A percentile compares a stretch with the other conserved stretches of the same genome.
Evolutionary conservation across 2,329 filamentous ascomycete species (phyloP).

Genomic region (Exophiala viscosa): DNA sequence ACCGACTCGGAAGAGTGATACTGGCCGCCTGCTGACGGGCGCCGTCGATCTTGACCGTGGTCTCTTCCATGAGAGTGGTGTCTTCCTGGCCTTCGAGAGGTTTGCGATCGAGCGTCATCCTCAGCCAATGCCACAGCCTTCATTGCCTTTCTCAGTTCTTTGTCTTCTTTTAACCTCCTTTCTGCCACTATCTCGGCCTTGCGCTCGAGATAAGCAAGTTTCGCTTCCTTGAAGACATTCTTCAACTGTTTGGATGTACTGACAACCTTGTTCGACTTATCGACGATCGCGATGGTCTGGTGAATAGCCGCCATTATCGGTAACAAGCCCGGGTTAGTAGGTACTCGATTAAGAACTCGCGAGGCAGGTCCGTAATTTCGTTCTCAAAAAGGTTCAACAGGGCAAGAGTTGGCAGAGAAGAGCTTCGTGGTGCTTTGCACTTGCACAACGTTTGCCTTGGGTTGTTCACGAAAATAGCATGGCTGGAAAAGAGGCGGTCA

Average conservation of each 20-base stretch:
- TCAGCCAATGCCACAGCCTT: constrained; percentile 48
- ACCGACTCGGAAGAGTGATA: constrained; percentile 15
- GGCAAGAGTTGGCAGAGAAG: too few species aligned
- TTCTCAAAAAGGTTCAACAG: too few species aligned
- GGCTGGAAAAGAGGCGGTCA: constrained; percentile 20
- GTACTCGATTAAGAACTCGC: too few species aligned
- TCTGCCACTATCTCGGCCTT: constrained; percentile 77
- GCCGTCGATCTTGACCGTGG: constrained; percentile 28
- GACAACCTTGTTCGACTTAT: constrained; percentile 86
- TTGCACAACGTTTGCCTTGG: not conserved
- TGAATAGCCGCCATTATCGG: constrained; percentile 39
- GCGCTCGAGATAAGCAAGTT: constrained; percentile 79
- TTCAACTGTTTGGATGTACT: constrained; percentile 87
- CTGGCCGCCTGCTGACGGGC: constrained; percentile 8
- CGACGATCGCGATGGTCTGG: constrained; percentile 84
- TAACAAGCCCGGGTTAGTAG: not conserved
- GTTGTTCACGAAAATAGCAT: constrained; percentile 18
- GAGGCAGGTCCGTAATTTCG: too few species aligned
- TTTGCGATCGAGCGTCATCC: constrained; percentile 41
- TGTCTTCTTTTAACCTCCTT: constrained; percentile 58
- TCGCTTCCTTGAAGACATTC: constrained; percentile 87
- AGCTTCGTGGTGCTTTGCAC: not conserved
- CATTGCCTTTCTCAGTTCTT: constrained; percentile 57
- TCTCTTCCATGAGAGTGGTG: constrained; percentile 14
- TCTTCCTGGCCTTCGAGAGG: constrained; percentile 38